Conservation (phyloP, 768 basidiomycete species). For the Trametes meyenii region DNA sequence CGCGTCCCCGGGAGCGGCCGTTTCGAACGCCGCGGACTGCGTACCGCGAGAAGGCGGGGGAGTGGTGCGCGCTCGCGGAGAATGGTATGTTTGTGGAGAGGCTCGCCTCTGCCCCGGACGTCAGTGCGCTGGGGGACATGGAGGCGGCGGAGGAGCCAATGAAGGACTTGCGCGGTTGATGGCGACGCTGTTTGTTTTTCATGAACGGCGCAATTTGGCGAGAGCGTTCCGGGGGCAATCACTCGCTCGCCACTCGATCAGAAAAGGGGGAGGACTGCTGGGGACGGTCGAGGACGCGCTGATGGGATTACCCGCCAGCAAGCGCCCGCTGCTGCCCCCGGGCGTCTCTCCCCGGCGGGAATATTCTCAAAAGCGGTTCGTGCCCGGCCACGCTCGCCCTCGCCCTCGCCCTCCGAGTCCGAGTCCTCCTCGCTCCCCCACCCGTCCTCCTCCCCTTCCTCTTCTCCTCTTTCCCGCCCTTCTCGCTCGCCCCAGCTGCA, state of each 20-base stretch:
- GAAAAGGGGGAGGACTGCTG: conserved; percentile 11
- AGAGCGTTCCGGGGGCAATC: conserved; percentile 4
- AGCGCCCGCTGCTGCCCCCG: neutral
- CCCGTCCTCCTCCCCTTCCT: conserved; percentile 11
- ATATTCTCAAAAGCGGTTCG: conserved; percentile 23
- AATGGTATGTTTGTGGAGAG: conserved; percentile 4
- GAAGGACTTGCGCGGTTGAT: neutral
- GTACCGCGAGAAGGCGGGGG: neutral
- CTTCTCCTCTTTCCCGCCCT: neutral
- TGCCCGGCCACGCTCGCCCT: conserved; percentile 7
- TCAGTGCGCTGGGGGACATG: conserved; percentile 2
- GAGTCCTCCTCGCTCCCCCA: neutral
- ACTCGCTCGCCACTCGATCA: neutral
- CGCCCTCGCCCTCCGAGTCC: conserved; percentile 7
- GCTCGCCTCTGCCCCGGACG: conserved; percentile 11
- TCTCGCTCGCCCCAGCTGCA: conserved; percentile 27
- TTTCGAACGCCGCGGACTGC: no score
- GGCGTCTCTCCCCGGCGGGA: conserved; percentile 7
- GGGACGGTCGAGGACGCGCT: conserved; percentile 3
- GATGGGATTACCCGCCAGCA: conserved; percentile 20
- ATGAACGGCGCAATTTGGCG: neutral
- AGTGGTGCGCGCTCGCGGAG: neutral
- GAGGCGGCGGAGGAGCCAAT: neutral
- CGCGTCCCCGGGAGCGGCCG: no score
- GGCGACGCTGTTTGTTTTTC: neutral